Base-by-base conservation (phyloP, 176 grass and related monocot genomes). In the Coix lacrymajobi region DNA sequence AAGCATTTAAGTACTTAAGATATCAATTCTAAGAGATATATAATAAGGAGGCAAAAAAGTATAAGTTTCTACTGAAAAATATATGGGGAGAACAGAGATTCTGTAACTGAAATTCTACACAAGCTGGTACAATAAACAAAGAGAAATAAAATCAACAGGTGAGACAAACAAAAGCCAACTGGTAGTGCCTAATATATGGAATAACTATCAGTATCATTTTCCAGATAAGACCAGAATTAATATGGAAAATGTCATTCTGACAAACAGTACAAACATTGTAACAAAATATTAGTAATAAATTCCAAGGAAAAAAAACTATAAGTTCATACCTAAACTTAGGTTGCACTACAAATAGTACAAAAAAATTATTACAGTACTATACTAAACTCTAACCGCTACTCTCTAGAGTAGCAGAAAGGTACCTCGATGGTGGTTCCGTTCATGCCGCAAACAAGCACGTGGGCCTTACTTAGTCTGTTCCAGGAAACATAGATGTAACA, bases 391-490 rank as follows among this genome's bases (percentile, higher is more conserved):
- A 30, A 14, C 6, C 24, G 58, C 0, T 28, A 6, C 24, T 12
- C 1, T 25, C 58, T 28, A 26, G 1, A 61, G 25, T 14, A 14
- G 58, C 11, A 15, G 11, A 29, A 15, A 29, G 12, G 12, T 90
- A 85, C 93, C 91, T 99, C 96, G 83, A 74, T 89, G 57, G 96
- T 90, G 46, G 89, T 86, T 41, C 93, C 96, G 52, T 87, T 96
- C 62, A 99, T 76, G 66, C 93, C 96, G 62, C 87, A 88, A 15
- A 99, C 89, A 24, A 99, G 93, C 77, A 99, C 91, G 36, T 92
- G 91, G 26, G 93, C 91, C 68, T 90, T 99, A 66, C 96, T 99
- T 73, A 99, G 85, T 49, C 96, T 99, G 80, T 44, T 86, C 37
- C 57, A 78, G 43, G 45, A 43, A 82, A 73, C 45, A 66, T 14